These are phyloP conservation scores for Candida taoyuanica DNA, from an alignment of 805 yeast genomes.

Conservation along the genomic window DNA sequence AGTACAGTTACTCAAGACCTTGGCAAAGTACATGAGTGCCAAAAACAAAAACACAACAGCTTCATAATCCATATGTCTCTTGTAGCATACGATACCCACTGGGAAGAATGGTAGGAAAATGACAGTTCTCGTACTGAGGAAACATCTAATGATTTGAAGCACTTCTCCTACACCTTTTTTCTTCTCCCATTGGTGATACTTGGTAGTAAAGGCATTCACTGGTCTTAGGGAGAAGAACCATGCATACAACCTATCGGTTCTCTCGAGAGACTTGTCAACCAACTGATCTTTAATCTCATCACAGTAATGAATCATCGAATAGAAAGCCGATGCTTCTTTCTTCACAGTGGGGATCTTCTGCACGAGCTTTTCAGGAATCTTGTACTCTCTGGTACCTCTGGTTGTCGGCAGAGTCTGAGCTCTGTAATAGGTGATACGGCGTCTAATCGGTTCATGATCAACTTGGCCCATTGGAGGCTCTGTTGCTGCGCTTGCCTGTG, in stretches of 20 bases:
- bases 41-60: conserved; percentile 23
- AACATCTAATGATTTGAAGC: conserved; percentile 15
- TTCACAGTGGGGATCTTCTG: conserved; percentile 17
- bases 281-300: conserved; percentile 16
- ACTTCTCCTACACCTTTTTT: conserved; percentile 13
- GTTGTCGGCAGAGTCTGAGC: conserved; percentile 16
- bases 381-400: conserved; percentile 1
- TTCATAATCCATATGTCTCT: conserved; percentile 11
- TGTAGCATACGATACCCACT: conserved; percentile 19
- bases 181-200: conserved; percentile 15
- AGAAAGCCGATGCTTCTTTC: conserved; percentile 19
- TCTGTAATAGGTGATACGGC: conserved; percentile 11
- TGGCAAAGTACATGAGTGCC: conserved; percentile 23
- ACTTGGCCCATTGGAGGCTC: conserved; percentile 8
- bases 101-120: conserved; percentile 21
- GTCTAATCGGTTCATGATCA: conserved; percentile 10
- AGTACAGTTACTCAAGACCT: conserved; percentile 22
- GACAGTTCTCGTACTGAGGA: conserved; percentile 19
- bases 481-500: conserved; percentile 12
- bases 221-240: conserved; percentile 16
- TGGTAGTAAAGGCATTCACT: conserved; percentile 6
- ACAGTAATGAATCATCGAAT: conserved; percentile 15
- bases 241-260: conserved; percentile 10
- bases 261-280: conserved; percentile 16
- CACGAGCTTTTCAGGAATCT: conserved; percentile 11